Base-by-base conservation (phyloP, 805 yeast genomes). In the Dipodascus albidus region DNA sequence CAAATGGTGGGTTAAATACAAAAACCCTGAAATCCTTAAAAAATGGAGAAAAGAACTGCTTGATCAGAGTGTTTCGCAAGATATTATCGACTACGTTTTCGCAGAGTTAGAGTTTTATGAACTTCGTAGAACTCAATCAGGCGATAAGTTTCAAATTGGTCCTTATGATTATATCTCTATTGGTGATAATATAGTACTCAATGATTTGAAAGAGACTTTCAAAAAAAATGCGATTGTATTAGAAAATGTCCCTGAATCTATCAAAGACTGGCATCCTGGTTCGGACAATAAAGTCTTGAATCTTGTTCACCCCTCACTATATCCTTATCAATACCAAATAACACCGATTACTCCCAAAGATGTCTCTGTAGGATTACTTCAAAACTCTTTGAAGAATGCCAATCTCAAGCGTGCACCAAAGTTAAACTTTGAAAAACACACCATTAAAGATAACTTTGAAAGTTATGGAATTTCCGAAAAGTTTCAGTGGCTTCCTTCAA, bases 301-400 rank as follows among this genome's bases (percentile, higher is more conserved):
- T 55, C 61, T 73, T 21, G 74, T 68, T 11, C 76, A 73, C 52
- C 76, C 76, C 22, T 71, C 74, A 17, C 62, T 73, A 47, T 72
- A 62, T 48, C 71, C 73, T 4, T 57, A 66, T 24, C 66, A 58
- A 44, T 71, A 70, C 52, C 17, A 23, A 9, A 55, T 9, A 17
- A 66, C 72, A 3, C 64, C 65, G 6, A 55, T 65, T 20, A 24
- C 52, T 23, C 31, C 44, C 15, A 47, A 23, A 17, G 54, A 31
- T 20, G 48, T 31, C 6, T 14, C 27, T 22, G 23, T 44, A 3
- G 35, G 38, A 3, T 23, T 23, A 42, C 50, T 42, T 15, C 24
- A 27, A 23, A 50, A 48, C 33, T 41, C 14, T 15, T 24, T 27
- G 21, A 50, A 47, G 24, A 23, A 48, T 47, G 49, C 50, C 22